Conservation (phyloP, 805 yeast genomes). For the Monosporozyma siamensis region DNA sequence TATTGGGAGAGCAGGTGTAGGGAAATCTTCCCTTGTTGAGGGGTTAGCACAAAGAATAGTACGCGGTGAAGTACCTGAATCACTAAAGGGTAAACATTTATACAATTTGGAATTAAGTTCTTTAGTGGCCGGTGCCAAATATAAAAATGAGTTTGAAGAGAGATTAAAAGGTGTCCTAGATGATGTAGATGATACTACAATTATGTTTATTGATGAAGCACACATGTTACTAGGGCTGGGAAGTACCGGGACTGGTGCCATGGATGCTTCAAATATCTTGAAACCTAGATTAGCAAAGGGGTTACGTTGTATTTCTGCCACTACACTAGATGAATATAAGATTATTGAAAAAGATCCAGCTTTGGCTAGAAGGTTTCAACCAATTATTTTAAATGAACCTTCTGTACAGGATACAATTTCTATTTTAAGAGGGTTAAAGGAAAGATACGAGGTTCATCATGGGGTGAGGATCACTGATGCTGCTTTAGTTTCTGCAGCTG, state of each 20-base stretch:
- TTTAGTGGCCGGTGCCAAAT: conserved; percentile 89
- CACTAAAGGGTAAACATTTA: conserved; percentile 77
- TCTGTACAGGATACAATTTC: conserved; percentile 84
- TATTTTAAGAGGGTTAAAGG: conserved; percentile 86
- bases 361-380: conserved; percentile 85
- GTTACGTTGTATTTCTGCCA: conserved; percentile 91
- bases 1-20: conserved; percentile 96
- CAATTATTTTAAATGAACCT: conserved; percentile 81
- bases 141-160: conserved; percentile 92
- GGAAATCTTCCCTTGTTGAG: conserved; percentile 94
- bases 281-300: conserved; percentile 95
- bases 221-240: conserved; percentile 87
- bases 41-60: conserved; percentile 92
- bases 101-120: conserved; percentile 82
- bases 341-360: conserved; percentile 96
- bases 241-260: conserved; percentile 77
- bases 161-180: conserved; percentile 71
- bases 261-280: conserved; percentile 87
- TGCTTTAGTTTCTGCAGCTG: conserved; percentile 90
- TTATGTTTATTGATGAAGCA: conserved; percentile 83
- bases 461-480: conserved; percentile 92
- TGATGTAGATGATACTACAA: conserved; percentile 71
- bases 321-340: conserved; percentile 89
- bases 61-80: conserved; percentile 88
- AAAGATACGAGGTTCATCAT: conserved; percentile 91